Conservation (phyloP, 2,329 filamentous ascomycete species). For the Arachnomyces sp. region DNA sequence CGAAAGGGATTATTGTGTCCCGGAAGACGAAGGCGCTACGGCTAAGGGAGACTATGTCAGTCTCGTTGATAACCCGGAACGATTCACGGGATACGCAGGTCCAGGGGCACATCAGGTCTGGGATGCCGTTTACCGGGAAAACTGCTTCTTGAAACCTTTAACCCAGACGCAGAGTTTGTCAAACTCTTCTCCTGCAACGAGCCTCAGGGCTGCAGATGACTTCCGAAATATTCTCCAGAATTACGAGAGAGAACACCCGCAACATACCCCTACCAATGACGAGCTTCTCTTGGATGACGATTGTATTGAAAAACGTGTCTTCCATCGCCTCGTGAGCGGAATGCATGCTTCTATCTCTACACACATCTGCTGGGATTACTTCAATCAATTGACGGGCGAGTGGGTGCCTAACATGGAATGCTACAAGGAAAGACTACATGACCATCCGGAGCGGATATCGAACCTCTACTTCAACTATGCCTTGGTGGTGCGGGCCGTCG, state of each 20-base stretch:
- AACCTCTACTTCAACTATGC: conserved; percentile 99
- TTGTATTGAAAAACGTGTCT: conserved; percentile 97
- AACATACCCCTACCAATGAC: conserved; percentile 27
- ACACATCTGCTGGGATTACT: conserved; percentile 90
- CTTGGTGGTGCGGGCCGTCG: conserved; percentile 81
- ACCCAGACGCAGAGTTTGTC: conserved; percentile 21
- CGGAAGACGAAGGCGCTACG: conserved; percentile 80
- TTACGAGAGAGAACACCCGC: conserved; percentile 44
- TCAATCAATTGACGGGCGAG: conserved; percentile 88
- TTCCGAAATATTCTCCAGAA: conserved; percentile 53
- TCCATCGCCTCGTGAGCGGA: conserved; percentile 87
- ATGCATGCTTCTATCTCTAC: conserved; percentile 98
- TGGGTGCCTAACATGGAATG: conserved; percentile 89
- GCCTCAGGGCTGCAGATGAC: conserved; percentile 51
- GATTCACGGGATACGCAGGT: conserved; percentile 90
- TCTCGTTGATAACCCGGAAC: conserved; percentile 83
- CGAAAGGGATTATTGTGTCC: conserved; percentile 91
- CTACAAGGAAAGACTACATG: conserved; percentile 79
- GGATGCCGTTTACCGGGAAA: conserved; percentile 95
- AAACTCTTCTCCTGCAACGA: conserved; percentile 24
- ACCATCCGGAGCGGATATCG: conserved; percentile 80
- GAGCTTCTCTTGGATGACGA: conserved; percentile 71
- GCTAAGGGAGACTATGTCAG: conserved; percentile 96
- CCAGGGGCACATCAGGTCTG: conserved; percentile 82
- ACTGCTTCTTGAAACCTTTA: conserved; percentile 66